Percentiles rank a stretch among this genome's conserved stretches.
Evolutionary conservation across 768 basidiomycete genomes (phyloP).

Genomic region (Collybia nuda): DNA sequence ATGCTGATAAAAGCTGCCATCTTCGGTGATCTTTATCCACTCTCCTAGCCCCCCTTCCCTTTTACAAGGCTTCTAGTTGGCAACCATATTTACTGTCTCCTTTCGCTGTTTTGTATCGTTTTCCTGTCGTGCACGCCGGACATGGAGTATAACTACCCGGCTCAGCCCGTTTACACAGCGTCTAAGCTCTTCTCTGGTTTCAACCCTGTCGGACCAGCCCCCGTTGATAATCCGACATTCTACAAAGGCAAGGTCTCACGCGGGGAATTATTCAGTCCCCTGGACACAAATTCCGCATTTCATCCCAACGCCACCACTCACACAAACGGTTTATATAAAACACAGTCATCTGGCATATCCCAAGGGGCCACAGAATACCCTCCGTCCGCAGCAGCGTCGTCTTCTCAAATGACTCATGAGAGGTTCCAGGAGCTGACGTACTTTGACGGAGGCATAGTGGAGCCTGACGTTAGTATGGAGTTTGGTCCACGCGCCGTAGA

Average conservation of each 20-base stretch:
- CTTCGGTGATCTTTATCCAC: conserved; percentile 11
- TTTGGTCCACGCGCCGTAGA: neutral
- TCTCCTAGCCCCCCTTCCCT: conserved; percentile 15
- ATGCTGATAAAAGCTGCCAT: conserved; percentile 23
- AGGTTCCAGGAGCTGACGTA: conserved; percentile 5
- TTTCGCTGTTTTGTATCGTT: neutral
- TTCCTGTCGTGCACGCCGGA: conserved; percentile 3
- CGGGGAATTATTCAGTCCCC: conserved; percentile 16
- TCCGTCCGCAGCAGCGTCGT: conserved; percentile 3
- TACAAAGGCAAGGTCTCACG: conserved; percentile 4
- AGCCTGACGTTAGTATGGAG: conserved; percentile 4
- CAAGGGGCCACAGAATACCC: neutral
- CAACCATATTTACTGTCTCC: neutral
- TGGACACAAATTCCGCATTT: conserved; percentile 14
- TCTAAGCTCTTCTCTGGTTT: conserved; percentile 1
- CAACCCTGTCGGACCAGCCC: conserved; percentile 7
- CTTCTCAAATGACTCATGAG: conserved; percentile 5
- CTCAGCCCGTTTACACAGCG: neutral
- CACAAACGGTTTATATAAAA: conserved; percentile 8
- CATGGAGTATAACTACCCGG: conserved; percentile 8
- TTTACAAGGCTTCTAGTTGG: conserved; percentile 5
- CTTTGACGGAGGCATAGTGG: conserved; percentile 5
- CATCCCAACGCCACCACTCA: conserved; percentile 3
- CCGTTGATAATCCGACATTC: conserved; percentile 18
- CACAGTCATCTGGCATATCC: conserved; percentile 1